A percentile compares a stretch with the other conserved stretches of the same genome.
These are phyloP conservation scores for Entomophthora muscae DNA, from an alignment of 371 early-diverging fungal genomes.

Conservation along the genomic window DNA sequence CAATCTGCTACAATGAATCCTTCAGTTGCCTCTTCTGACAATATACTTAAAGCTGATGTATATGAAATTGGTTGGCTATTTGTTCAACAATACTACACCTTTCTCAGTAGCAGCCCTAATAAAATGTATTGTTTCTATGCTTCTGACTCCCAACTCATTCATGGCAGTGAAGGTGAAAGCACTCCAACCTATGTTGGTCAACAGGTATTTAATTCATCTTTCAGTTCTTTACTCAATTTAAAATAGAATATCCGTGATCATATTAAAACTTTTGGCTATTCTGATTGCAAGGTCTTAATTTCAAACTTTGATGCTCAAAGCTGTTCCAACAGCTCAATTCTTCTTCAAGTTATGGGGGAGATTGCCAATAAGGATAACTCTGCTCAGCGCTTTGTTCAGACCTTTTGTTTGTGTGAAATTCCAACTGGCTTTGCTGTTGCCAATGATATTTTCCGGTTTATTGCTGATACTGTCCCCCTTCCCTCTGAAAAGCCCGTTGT, in stretches of 20 bases:
- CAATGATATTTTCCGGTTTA: constrained; percentile 84
- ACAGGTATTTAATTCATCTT: constrained; percentile 25
- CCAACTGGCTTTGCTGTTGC: constrained; percentile 79
- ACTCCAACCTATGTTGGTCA: constrained; percentile 40
- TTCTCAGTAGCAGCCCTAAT: constrained; percentile 68
- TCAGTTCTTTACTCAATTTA: constrained; percentile 1
- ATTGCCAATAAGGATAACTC: constrained; percentile 65
- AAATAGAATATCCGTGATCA: constrained; percentile 54
- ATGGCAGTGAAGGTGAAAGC: constrained; percentile 68
- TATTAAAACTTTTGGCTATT: constrained; percentile 51
- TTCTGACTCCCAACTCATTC: constrained; percentile 54
- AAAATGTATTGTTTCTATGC: constrained; percentile 78
- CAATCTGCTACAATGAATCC: background rate
- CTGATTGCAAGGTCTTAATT: constrained; percentile 70
- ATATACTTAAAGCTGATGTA: background rate
- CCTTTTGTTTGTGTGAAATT: constrained; percentile 83
- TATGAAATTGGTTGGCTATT: constrained; percentile 80
- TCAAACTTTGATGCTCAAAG: constrained; percentile 75
- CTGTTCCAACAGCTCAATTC: constrained; percentile 57
- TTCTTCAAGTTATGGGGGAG: constrained; percentile 84
- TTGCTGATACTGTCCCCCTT: background rate
- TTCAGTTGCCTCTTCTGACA: background rate
- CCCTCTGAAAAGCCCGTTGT: constrained; percentile 7
- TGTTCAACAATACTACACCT: constrained; percentile 89
- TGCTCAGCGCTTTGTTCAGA: constrained; percentile 78